phyloP scores from a whole-genome alignment of 805 yeast species.

The Myxozyma vanderwaltii region DNA sequence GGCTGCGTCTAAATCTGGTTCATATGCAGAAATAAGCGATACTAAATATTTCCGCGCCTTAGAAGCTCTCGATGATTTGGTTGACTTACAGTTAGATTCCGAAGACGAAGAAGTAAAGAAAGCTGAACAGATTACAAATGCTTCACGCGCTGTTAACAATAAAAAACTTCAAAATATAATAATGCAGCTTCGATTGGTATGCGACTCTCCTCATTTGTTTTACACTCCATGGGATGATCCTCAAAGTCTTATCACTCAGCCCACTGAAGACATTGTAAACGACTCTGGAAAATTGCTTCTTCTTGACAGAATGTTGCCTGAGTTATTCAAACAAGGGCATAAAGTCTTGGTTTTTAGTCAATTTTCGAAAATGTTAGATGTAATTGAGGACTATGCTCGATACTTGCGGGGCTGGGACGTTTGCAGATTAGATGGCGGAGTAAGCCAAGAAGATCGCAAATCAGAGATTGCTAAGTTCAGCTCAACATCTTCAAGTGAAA shows the following conservation, averaged over 20 bases:
- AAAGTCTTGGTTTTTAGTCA: slow-evolving; percentile 84
- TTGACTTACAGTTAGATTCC: neutral
- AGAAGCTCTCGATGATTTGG: slow-evolving; percentile 2
- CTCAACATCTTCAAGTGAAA: slow-evolving; percentile 24
- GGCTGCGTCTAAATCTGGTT: neutral
- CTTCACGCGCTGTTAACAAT: slow-evolving; percentile 44
- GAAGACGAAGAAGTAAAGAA: slow-evolving; percentile 12
- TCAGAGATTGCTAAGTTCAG: slow-evolving; percentile 59
- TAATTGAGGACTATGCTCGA: slow-evolving; percentile 71
- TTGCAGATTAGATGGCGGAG: slow-evolving; percentile 77
- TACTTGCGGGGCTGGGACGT: slow-evolving; percentile 49
- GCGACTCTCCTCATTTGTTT: slow-evolving; percentile 83
- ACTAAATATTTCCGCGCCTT: slow-evolving; percentile 13
- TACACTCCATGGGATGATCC: slow-evolving; percentile 72
- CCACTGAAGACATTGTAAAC: slow-evolving; percentile 49
- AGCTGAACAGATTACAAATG: slow-evolving; percentile 30
- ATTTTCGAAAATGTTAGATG: slow-evolving; percentile 78
- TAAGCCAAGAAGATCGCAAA: slow-evolving; percentile 65
- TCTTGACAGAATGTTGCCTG: slow-evolving; percentile 61
- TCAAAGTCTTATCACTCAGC: slow-evolving; percentile 38
- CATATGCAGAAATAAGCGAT: slow-evolving; percentile 19
- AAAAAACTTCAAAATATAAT: slow-evolving; percentile 65
- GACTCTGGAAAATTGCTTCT: slow-evolving; percentile 75
- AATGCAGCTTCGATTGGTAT: slow-evolving; percentile 83
- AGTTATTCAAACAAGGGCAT: slow-evolving; percentile 55